Evolutionary conservation across 2,329 filamentous ascomycete genomes (phyloP).

Genomic region (Nannizzia gypsea): DNA sequence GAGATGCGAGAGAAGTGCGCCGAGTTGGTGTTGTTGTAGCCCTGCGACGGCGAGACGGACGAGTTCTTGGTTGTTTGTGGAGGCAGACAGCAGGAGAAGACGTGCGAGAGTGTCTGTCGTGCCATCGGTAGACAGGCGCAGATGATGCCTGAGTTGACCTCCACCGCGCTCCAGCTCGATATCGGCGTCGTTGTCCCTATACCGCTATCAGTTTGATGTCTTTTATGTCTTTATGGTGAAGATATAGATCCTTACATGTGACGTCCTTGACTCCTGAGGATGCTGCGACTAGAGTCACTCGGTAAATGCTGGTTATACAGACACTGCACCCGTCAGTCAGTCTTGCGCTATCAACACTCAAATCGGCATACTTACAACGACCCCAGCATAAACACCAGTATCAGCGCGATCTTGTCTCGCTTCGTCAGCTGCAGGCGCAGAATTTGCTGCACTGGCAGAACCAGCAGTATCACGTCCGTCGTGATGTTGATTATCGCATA

Average conservation of each 20-base stretch:
- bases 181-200: conserved; percentile 5
- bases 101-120: conserved; percentile 8
- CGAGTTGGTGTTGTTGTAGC: neutral
- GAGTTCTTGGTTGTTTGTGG: neutral
- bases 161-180: conserved; percentile 24
- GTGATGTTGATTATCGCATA: conserved; percentile 13
- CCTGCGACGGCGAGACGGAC: neutral
- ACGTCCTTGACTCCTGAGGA: conserved; percentile 5
- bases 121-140: conserved; percentile 26
- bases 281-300: conserved; percentile 18
- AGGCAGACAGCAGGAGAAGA: conserved; percentile 5
- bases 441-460: conserved; percentile 12
- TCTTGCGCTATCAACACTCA: neutral
- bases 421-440: conserved; percentile 8
- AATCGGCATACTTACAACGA: conserved; percentile 9
- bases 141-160: conserved; percentile 28
- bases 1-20: neutral
- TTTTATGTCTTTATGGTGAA: neutral
- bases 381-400: conserved; percentile 11
- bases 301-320: conserved; percentile 33
- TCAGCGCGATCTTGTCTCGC: conserved; percentile 11
- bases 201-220: neutral
- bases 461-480: conserved; percentile 11
- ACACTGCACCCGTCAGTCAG: conserved; percentile 14
- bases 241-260: conserved; percentile 7